phyloP scores from a whole-genome alignment of 148 eudicot genomes.

The Vaccinium darrowii region DNA sequence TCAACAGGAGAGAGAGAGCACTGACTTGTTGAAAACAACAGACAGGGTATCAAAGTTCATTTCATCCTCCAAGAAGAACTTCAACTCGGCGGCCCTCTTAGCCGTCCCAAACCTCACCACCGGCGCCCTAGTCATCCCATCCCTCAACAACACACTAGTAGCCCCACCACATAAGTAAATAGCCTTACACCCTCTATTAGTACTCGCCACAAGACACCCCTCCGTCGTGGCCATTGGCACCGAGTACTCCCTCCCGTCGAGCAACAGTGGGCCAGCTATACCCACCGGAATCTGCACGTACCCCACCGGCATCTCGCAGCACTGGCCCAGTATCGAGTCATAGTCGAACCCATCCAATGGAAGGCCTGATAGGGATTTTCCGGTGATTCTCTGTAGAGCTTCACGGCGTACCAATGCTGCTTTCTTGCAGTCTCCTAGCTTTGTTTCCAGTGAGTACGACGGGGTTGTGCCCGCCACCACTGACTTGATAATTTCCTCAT shows the following conservation, averaged over 20 bases:
- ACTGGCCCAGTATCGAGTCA: conserved; percentile 45
- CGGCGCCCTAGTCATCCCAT: conserved; percentile 50
- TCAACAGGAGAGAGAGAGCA: not conserved
- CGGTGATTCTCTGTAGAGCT: conserved; percentile 36
- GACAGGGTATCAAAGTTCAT: conserved; percentile 34
- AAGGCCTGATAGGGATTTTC: conserved; percentile 31
- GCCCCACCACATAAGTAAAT: conserved; percentile 44
- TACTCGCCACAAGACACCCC: conserved; percentile 50
- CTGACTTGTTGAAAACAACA: conserved; percentile 42
- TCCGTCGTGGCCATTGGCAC: conserved; percentile 59
- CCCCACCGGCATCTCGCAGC: conserved; percentile 54
- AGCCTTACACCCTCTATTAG: conserved; percentile 50
- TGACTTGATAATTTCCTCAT: conserved; percentile 35
- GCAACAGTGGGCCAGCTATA: conserved; percentile 44
- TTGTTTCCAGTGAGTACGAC: conserved; percentile 43
- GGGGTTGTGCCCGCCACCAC: conserved; percentile 37
- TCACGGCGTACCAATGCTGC: conserved; percentile 36
- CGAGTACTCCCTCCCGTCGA: conserved; percentile 39
- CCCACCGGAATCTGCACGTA: conserved; percentile 53
- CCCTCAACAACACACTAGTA: conserved; percentile 34
- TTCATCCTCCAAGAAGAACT: conserved; percentile 39
- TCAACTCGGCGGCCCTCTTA: conserved; percentile 46
- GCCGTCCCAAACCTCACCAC: conserved; percentile 43
- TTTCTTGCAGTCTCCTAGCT: conserved; percentile 39
- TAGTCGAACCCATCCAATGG: conserved; percentile 45